Evolutionary conservation across 2,329 filamentous ascomycete genomes (phyloP), one percentile per base, ranked within the genome.

Genomic region (Epichloe sp.): DNA sequence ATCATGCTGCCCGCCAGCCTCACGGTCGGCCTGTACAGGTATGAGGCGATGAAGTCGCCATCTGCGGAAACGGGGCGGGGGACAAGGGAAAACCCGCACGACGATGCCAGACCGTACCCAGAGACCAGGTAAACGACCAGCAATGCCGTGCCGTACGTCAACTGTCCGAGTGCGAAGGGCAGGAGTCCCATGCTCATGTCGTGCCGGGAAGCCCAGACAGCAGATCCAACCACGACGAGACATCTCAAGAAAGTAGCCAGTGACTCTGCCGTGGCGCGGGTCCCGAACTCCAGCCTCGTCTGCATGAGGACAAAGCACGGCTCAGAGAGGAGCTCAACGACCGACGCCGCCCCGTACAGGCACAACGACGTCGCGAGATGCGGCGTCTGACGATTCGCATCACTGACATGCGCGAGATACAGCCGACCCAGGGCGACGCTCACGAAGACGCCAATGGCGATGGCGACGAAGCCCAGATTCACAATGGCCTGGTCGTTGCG

Each of bases 241-340:
- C 90, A 96, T 57, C 88, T 84, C 36, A 82, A 61, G 46, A 95
- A 77, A 0, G 90, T 93, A 21, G 88, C 90, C 23, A 77, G 65
- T n/a, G 85, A 85, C 69, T 98, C 94, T 46, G 91, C 88, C 3
- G 77, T 74, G 1, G 90, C 93, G 35, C 93, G 80, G 14, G 86
- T 82, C 51, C 82, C 84, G 62, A 95, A 95, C 26, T 85, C 76
- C 58, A 94, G 78, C 47, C 83, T 81, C 55, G 87, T 83, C 67
- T 96, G 90, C 55, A 91, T 82, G 36, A 94, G 79, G 1, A 90
- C 86, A 65, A 97, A 98, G 49, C 83, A 85, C 0, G 93, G 93
- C 68, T 98, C 93, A 1, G 86, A 83, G 1, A 88, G 67, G 14
- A 98, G 76, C 68, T 98, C 93, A 3, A 94, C 61, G 51, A 83